Evolutionary conservation across 2,329 filamentous ascomycete species (phyloP).

Genomic region (Epichloe amarillans): DNA sequence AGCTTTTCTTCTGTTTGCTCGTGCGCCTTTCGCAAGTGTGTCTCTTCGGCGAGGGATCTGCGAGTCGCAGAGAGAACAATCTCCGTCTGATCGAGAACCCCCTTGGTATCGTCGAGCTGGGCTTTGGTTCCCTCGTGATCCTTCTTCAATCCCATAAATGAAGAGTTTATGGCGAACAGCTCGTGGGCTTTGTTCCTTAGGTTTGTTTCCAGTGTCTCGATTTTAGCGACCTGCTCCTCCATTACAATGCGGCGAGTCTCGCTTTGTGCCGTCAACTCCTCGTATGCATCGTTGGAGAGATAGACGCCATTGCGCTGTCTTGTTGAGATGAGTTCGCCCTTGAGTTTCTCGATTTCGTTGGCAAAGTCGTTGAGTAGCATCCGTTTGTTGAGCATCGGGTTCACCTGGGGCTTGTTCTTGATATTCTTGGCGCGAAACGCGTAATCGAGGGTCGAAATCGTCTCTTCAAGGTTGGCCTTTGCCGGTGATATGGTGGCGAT

Average conservation of each 20-base stretch:
- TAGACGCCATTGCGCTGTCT: conserved; percentile 92
- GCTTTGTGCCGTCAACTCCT: conserved; percentile 82
- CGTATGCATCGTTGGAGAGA: conserved; percentile 74
- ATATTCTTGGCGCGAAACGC: conserved; percentile 98
- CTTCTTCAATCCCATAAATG: conserved; percentile 78
- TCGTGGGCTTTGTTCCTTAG: conserved; percentile 90
- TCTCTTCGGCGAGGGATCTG: conserved; percentile 67
- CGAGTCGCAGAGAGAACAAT: conserved; percentile 67
- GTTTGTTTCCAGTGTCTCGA: conserved; percentile 83
- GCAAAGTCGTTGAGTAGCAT: conserved; percentile 84
- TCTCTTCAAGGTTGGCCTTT: conserved; percentile 92
- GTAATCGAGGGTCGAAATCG: conserved; percentile 94
- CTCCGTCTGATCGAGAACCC: conserved; percentile 79
- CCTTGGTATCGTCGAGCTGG: conserved; percentile 66
- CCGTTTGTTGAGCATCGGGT: conserved; percentile 85
- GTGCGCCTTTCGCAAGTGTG: conserved; percentile 66
- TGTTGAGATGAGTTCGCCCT: conserved; percentile 85
- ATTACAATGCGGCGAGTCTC: conserved; percentile 83
- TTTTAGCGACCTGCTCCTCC: conserved; percentile 84
- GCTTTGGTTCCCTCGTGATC: conserved; percentile 68
- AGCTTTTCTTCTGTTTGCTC: conserved; percentile 72
- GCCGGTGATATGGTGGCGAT: conserved; percentile 93
- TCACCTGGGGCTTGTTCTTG: conserved; percentile 91
- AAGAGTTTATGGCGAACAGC: conserved; percentile 71
- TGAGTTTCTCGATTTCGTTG: conserved; percentile 83